phyloP scores from a whole-genome alignment of 192 early-diverging fungal species.

The Dissophora globulifera region DNA sequence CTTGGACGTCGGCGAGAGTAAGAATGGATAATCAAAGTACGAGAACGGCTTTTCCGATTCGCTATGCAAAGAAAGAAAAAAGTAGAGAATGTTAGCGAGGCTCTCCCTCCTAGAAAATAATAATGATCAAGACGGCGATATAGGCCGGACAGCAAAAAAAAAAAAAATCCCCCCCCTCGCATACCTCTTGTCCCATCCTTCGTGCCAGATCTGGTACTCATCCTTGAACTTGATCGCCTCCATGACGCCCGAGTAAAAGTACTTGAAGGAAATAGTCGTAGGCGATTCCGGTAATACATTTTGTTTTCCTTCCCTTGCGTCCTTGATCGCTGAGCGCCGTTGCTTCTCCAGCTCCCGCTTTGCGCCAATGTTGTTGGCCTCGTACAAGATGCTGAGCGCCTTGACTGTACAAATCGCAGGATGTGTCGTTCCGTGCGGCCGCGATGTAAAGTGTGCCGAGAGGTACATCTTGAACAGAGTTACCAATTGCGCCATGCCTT shows the following conservation, averaged over 20 bases:
- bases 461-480: conserved; percentile 62
- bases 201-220: conserved; percentile 79
- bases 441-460: conserved; percentile 57
- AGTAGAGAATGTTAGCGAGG: no score
- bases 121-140: no score
- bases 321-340: conserved; percentile 39
- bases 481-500: conserved; percentile 55
- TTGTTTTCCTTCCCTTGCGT: conserved; percentile 55
- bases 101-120: no score
- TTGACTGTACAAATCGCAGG: conserved; percentile 63
- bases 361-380: conserved; percentile 61
- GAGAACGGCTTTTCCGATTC: conserved; percentile 62
- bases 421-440: conserved; percentile 50
- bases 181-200: conserved; percentile 57
- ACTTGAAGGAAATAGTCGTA: conserved; percentile 46
- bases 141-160: no score
- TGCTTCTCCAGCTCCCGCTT: conserved; percentile 47
- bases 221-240: conserved; percentile 78
- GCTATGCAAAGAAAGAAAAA: conserved; percentile 20
- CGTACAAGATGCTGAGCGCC: conserved; percentile 59
- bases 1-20: conserved; percentile 75
- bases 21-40: conserved; percentile 76
- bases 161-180: no score
- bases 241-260: conserved; percentile 51
- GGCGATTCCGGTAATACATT: background rate